Conservation (phyloP, 1,284 basidiomycete genomes). For the Fomitopsis betulina region DNA sequence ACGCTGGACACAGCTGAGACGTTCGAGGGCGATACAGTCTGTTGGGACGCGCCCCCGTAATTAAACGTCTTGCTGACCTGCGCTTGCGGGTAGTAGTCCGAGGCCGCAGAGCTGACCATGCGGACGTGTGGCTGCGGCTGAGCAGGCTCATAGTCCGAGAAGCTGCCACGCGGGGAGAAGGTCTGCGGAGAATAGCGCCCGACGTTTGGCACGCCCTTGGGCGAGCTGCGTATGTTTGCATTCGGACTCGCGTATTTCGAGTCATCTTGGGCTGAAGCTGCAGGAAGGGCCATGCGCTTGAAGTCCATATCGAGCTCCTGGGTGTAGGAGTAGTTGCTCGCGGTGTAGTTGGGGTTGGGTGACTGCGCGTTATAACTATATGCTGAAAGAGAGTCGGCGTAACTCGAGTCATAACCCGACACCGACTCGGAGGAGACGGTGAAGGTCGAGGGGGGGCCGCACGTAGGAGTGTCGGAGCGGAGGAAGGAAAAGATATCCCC, state of each 20-base stretch:
- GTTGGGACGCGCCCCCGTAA: slow-evolving; percentile 3
- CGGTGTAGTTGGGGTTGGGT: slow-evolving; percentile 55
- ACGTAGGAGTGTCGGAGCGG: slow-evolving; percentile 56
- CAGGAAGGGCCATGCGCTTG: slow-evolving; percentile 39
- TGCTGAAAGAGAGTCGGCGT: slow-evolving; percentile 64
- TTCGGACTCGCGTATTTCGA: slow-evolving; percentile 51
- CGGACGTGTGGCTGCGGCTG: slow-evolving; percentile 34
- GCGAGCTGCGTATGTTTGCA: slow-evolving; percentile 52
- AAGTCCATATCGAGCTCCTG: slow-evolving; percentile 71
- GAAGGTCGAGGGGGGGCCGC: slow-evolving; percentile 71
- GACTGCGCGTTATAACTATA: slow-evolving; percentile 56
- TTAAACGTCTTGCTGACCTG: slow-evolving; percentile 28
- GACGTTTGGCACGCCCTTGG: slow-evolving; percentile 27
- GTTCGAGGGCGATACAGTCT: slow-evolving; percentile 13
- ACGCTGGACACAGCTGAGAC: slow-evolving; percentile 47
- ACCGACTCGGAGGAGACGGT: slow-evolving; percentile 74
- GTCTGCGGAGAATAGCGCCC: slow-evolving; percentile 23
- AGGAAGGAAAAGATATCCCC: slow-evolving; percentile 60
- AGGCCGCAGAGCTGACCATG: slow-evolving; percentile 33
- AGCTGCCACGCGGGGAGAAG: slow-evolving; percentile 41
- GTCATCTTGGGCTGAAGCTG: slow-evolving; percentile 10
- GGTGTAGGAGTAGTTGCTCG: slow-evolving; percentile 64
- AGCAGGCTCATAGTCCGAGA: slow-evolving; percentile 57
- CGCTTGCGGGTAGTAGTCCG: slow-evolving; percentile 43
- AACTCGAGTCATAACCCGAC: slow-evolving; percentile 31